phyloP scores from a whole-genome alignment of 1,284 basidiomycete genomes.

The Puccinia coronata region DNA sequence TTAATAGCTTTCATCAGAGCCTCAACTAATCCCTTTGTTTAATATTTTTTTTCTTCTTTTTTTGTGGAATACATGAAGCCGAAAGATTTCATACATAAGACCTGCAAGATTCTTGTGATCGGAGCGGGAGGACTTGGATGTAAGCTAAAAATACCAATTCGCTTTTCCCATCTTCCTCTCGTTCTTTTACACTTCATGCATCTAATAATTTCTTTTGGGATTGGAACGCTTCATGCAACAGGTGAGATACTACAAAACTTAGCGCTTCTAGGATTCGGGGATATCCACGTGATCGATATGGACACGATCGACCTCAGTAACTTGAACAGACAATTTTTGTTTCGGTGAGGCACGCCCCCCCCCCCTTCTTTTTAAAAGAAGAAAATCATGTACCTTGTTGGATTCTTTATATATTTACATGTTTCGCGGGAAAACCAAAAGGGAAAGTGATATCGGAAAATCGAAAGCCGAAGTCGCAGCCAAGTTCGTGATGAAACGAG shows the following conservation, averaged over 20 bases:
- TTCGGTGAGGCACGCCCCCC: constrained; percentile 67
- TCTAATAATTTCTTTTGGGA: constrained; percentile 61
- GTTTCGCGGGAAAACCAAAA: constrained; percentile 60
- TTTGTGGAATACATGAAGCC: constrained; percentile 71
- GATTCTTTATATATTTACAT: too few species aligned
- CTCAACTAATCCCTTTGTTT: neutral
- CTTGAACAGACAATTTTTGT: constrained; percentile 95
- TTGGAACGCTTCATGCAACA: constrained; percentile 67
- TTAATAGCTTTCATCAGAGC: neutral
- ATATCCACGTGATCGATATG: constrained; percentile 99
- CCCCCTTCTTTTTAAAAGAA: too few species aligned
- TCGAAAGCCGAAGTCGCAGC: constrained; percentile 93
- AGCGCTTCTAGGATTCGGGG: constrained; percentile 77
- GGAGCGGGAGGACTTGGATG: constrained; percentile 93
- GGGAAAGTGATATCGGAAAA: constrained; percentile 85
- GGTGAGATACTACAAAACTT: constrained; percentile 50
- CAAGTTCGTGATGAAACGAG: constrained; percentile 90
- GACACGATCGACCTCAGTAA: constrained; percentile 99
- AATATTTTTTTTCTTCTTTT: neutral
- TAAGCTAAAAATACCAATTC: too few species aligned
- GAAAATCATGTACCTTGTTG: too few species aligned
- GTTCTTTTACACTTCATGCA: neutral
- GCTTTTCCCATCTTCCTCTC: neutral
- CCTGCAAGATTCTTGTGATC: constrained; percentile 93
- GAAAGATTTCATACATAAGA: constrained; percentile 78